Base-by-base conservation (phyloP, 2,329 filamentous ascomycete genomes). In the Ophiosphaerella herpotricha region DNA sequence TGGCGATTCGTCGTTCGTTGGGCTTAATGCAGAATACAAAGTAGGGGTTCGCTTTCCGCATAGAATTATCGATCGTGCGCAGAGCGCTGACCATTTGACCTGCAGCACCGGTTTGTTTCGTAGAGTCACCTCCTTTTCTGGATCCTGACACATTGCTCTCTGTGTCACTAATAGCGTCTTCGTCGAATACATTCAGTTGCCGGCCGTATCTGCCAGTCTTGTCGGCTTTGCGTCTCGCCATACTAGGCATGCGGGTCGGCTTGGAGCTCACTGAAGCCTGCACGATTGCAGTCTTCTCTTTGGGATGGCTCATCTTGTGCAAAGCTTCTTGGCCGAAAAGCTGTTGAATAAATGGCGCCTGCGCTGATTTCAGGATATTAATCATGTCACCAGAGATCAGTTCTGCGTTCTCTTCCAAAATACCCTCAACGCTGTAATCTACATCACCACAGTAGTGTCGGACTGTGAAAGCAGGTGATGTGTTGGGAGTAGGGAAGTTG, bases 21-120 rank as follows among this genome's bases (percentile, higher is more conserved):
- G 94, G 93, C 75, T 99, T 99, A 57, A 99, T 77, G 67, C 94
- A 99, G 75, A 99, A 97, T 38, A 99, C 84, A 63, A 97, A 97
- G 75, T 99, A 99, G 1, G 89, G 85, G 66, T 99, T 99, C 9
- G 91, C 89, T 66, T 91, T 90, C 4, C 87, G 84, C 38, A 99
- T 79, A 2, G 91, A 92, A 63, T 93, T 92, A 50, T 87, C 95
- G 49, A 99, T 90, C 52, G 94, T 95, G 58, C 96, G 90, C 23
- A 99, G 79, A 0, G 92, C 89, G 1, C 89, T 85, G 18, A 99
- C 78, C 75, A 96, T 99, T 71, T 99, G 94, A 2, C 89, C 91
- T 0, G 94, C 90, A 13, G 93, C 93, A 40, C 94, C 93, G 71
- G 96, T 91, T 43, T 92, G 87, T 1, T 81, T 79, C 6, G 48